A percentile compares a stretch with the other conserved stretches of the same genome.
These are phyloP conservation scores for Candida takata DNA, from an alignment of 805 yeast genomes.

Conservation along the genomic window DNA sequence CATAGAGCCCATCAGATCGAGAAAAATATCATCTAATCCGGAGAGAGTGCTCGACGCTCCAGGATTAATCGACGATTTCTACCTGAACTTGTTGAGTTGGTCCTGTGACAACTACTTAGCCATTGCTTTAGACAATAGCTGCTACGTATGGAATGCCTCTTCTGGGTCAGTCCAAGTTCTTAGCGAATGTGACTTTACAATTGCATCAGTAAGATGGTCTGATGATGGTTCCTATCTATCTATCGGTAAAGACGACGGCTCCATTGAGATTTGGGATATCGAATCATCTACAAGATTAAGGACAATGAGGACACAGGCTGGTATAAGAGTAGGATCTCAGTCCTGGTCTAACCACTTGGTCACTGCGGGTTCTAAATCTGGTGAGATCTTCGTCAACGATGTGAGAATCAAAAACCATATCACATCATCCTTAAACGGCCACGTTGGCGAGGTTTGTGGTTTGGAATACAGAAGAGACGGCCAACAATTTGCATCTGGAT, in stretches of 20 bases:
- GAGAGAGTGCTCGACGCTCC: slow-evolving; percentile 96
- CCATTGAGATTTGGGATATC: slow-evolving; percentile 89
- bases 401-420: slow-evolving; percentile 80
- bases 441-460: slow-evolving; percentile 90
- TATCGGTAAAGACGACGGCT: slow-evolving; percentile 78
- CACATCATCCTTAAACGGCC: slow-evolving; percentile 52
- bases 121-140: slow-evolving; percentile 75
- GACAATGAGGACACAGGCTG: slow-evolving; percentile 62
- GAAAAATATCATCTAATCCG: slow-evolving; percentile 81
- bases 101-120: slow-evolving; percentile 76
- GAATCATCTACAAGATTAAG: slow-evolving; percentile 69
- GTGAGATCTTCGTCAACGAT: slow-evolving; percentile 81
- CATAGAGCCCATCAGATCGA: slow-evolving; percentile 58
- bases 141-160: slow-evolving; percentile 89
- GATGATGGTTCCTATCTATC: slow-evolving; percentile 83
- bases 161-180: slow-evolving; percentile 70
- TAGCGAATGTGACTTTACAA: slow-evolving; percentile 49
- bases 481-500: slow-evolving; percentile 80
- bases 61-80: slow-evolving; percentile 87
- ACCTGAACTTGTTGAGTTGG: slow-evolving; percentile 83
- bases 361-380: slow-evolving; percentile 83
- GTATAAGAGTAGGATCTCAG: slow-evolving; percentile 75
- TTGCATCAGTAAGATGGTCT: slow-evolving; percentile 82
- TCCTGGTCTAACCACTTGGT: slow-evolving; percentile 78
- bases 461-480: slow-evolving; percentile 83